Evolutionary conservation across 2,329 filamentous ascomycete genomes (phyloP), one percentile per base, ranked within the genome.

Genomic region (Colletotrichum paranaense): DNA sequence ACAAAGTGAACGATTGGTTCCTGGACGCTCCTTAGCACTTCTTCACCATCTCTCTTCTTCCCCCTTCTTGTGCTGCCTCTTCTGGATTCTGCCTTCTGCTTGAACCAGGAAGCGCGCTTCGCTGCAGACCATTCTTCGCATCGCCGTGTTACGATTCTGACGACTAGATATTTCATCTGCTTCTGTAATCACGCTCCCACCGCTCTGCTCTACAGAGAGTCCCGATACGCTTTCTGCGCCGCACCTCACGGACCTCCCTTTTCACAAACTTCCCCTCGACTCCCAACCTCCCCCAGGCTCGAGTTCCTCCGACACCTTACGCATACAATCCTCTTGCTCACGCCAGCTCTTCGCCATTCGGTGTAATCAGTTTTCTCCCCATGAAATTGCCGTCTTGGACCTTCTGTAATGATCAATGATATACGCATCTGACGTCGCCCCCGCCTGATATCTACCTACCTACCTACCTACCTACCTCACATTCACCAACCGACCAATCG

Each of bases 381-480:
- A 63, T 72, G 68, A 74, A 16, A 46, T 52, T 55, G 22, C 62
- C 53, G 57, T 42, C 58, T 55, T 62, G 72, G 64, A 75, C 30
- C 74, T 73, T 56, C 52, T 68, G 58, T 73, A 75, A 75, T 75
- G 73, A 75, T 72, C 68, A 73, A 75, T 75, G 74, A 75, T 65
- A 68, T 67, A 73, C 74, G 73, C 75, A 26, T 57, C 73, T 75
- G 64, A 73, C 46, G 56, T 30, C 62, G 38, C 57, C 68, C 56
- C 70, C 70, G 66, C 67, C 56, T 56, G 42, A 65, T 55, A 46
- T 62, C 30, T 26, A 53, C 56, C 70, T 49, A 59, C 64, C 19
- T 53, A 46, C 55, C 30, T 26, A 53, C 56, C 67, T 57, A 53
- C 56, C 67, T 58, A 59, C 64, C 19, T n/a, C 5, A 32, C 42